These are phyloP conservation scores for Aspergillus fumigatus DNA, from an alignment of 2,329 filamentous ascomycete species.

Conservation along the genomic window DNA sequence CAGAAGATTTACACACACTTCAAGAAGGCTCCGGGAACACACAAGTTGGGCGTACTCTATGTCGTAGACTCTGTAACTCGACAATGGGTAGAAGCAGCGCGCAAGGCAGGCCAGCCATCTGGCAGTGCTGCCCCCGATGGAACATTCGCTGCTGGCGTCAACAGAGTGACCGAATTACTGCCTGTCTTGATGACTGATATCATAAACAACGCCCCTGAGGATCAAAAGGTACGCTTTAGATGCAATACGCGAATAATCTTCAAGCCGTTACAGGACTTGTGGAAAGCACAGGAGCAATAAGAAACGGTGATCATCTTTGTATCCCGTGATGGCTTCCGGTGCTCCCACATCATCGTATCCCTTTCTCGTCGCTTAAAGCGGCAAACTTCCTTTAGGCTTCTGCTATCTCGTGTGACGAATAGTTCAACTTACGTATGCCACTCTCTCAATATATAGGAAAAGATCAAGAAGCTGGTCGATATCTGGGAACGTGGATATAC, in stretches of 20 bases:
- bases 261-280: conserved; percentile 28
- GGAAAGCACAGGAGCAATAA: conserved; percentile 23
- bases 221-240: conserved; percentile 86
- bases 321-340: conserved; percentile 20
- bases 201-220: conserved; percentile 76
- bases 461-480: conserved; percentile 90
- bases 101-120: conserved; percentile 75
- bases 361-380: conserved; percentile 17
- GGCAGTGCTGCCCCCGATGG: conserved; percentile 79
- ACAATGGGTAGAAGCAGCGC: conserved; percentile 96
- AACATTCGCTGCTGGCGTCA: conserved; percentile 89
- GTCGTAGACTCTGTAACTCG: conserved; percentile 99
- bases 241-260: conserved; percentile 19
- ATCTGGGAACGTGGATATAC: conserved; percentile 97
- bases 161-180: conserved; percentile 93
- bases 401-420: conserved; percentile 28
- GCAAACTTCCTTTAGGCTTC: conserved; percentile 14
- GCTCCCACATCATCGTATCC: conserved; percentile 22
- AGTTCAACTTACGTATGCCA: conserved; percentile 48
- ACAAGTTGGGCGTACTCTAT: conserved; percentile 99
- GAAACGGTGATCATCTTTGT: conserved; percentile 25
- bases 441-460: conserved; percentile 64
- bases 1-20: conserved; percentile 97
- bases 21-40: conserved; percentile 87
- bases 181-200: conserved; percentile 95